Conservation (phyloP, 75 land plant genomes). For the Larix kaempferi region DNA sequence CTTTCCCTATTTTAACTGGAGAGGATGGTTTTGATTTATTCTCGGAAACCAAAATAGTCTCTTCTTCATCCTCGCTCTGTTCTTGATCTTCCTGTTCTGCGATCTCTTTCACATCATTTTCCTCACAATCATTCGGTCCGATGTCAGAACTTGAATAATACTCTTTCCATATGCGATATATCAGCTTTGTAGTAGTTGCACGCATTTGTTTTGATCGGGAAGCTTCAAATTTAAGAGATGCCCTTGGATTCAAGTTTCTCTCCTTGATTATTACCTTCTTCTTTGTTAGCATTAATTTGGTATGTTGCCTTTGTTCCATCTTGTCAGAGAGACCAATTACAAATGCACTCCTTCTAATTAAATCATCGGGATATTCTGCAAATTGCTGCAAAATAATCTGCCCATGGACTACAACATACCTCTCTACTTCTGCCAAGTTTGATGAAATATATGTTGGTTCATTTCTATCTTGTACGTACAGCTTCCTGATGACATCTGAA, state of each 20-base stretch:
- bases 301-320: constrained; percentile 91
- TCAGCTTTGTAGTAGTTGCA: constrained; percentile 85
- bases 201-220: constrained; percentile 73
- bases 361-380: constrained; percentile 83
- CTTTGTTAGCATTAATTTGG: constrained; percentile 71
- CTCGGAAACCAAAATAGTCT: neutral
- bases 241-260: constrained; percentile 79
- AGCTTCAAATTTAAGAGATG: constrained; percentile 49
- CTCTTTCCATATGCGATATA: constrained; percentile 90
- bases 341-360: constrained; percentile 67
- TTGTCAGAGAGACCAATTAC: constrained; percentile 53
- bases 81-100: constrained; percentile 50
- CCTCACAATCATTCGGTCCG: constrained; percentile 21
- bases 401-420: constrained; percentile 93
- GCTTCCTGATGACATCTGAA: constrained; percentile 62
- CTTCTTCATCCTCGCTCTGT: constrained; percentile 30
- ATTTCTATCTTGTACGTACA: constrained; percentile 43
- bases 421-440: constrained; percentile 66
- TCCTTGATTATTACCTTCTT: constrained; percentile 50
- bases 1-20: neutral
- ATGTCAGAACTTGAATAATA: constrained; percentile 62
- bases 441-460: constrained; percentile 60
- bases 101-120: neutral
- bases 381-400: constrained; percentile 91
- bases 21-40: constrained; percentile 4